A percentile compares a stretch with the other conserved stretches of the same genome.
These are phyloP conservation scores for Torulaspora delbrueckii DNA, from an alignment of 805 yeast genomes.

Conservation along the genomic window DNA sequence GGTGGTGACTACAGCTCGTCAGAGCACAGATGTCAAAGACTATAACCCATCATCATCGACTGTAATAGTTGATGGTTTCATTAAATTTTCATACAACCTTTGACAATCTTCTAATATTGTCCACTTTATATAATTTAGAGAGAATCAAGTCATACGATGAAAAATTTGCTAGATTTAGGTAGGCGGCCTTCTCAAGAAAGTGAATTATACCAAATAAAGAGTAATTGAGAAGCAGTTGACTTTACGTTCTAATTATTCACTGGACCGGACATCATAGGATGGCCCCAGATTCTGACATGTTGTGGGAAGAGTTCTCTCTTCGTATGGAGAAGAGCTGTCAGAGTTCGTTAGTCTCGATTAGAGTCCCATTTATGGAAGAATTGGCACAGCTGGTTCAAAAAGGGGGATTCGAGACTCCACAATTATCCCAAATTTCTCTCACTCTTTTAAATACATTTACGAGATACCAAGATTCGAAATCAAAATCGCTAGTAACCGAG, in stretches of 20 bases:
- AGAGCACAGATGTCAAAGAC: slow-evolving; percentile 10
- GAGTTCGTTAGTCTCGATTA: slow-evolving; percentile 24
- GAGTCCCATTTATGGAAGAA: slow-evolving; percentile 29
- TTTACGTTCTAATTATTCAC: not conserved
- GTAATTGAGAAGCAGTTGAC: not conserved
- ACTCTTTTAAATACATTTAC: slow-evolving; percentile 45
- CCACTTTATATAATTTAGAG: not conserved
- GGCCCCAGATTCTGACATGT: not conserved
- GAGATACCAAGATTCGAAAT: slow-evolving; percentile 47
- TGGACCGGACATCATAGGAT: not conserved
- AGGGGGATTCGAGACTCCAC: slow-evolving; percentile 18
- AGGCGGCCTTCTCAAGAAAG: not conserved
- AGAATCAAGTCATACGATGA: slow-evolving; percentile 9
- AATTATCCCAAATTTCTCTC: slow-evolving; percentile 32
- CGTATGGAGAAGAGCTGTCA: slow-evolving; percentile 18
- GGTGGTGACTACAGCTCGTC: slow-evolving; percentile 6
- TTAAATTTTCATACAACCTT: not conserved
- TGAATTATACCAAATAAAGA: not conserved
- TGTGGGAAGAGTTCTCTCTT: slow-evolving; percentile 27
- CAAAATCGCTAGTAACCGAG: slow-evolving; percentile 41
- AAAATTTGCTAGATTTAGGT: slow-evolving; percentile 6
- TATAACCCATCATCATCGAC: slow-evolving; percentile 44
- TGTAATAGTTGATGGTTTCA: slow-evolving; percentile 50
- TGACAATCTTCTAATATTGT: not conserved
- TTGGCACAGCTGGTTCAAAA: slow-evolving; percentile 18